Evolutionary conservation across 768 basidiomycete genomes (phyloP).

Genomic region (Glaciozyma martinii): DNA sequence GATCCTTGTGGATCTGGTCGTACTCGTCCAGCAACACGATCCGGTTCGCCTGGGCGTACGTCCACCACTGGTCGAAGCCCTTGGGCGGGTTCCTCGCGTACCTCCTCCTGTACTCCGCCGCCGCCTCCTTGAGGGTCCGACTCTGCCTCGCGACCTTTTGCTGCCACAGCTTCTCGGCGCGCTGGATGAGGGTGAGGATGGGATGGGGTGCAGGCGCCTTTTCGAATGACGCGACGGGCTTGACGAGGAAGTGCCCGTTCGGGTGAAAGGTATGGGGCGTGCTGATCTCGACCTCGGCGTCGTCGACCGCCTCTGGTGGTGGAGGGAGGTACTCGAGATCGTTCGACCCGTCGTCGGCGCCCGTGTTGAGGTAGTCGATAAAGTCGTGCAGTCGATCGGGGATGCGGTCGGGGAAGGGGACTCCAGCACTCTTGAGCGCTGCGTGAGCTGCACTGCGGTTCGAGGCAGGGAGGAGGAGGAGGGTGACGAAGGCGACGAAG

Average conservation of each 20-base stretch:
- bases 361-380: constrained; percentile 18
- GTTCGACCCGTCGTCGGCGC: constrained; percentile 24
- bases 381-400: constrained; percentile 26
- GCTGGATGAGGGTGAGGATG: constrained; percentile 70
- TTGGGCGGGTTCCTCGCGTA: constrained; percentile 72
- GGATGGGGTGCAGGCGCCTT: constrained; percentile 50
- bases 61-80: constrained; percentile 82
- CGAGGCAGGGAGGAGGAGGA: constrained; percentile 31
- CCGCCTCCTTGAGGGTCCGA: constrained; percentile 66
- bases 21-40: constrained; percentile 85
- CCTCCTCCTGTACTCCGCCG: constrained; percentile 66
- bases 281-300: constrained; percentile 14
- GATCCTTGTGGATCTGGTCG: constrained; percentile 45
- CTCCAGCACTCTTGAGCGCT: constrained; percentile 29
- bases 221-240: constrained; percentile 14
- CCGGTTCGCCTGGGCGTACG: constrained; percentile 60
- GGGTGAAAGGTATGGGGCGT: constrained; percentile 20
- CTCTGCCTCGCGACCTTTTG: constrained; percentile 64
- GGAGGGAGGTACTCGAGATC: constrained; percentile 27
- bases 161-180: constrained; percentile 67
- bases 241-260: constrained; percentile 33
- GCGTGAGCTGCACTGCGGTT: constrained; percentile 26
- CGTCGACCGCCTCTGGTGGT: constrained; percentile 13
- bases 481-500: constrained; percentile 24
- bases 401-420: constrained; percentile 30